Base-by-base conservation (phyloP, 2,329 filamentous ascomycete species). In the Thermothelomyces thermophilus region DNA sequence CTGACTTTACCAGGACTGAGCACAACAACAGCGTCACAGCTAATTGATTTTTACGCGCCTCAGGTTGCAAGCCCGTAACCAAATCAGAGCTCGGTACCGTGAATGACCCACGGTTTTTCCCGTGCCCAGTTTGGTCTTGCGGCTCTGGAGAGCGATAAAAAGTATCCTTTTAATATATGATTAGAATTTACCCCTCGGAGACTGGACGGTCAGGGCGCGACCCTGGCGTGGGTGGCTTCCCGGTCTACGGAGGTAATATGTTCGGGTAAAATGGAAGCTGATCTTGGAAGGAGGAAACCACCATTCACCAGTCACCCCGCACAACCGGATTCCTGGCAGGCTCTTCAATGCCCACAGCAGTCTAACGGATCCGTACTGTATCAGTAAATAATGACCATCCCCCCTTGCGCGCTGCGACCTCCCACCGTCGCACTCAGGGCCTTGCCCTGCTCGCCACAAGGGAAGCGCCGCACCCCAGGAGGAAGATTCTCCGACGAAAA, bases 161-260 rank as follows among this genome's bases (percentile, higher is more conserved):
- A 41, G 22, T 31, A n/a, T 41, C 43, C 28, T 11, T 52, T 56
- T 57, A 58, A 60, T 60, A 55, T 60, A 56, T 31, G 33, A 19
- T 22, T 9, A 44, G 51, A 42, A 60, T 59, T 60, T 59, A 60
- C 30, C 56, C 57, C 48, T 49, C 56, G 54, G 54, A 52, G 52
- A 33, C 11, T 54, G 53, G 44, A 44, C 52, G 50, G 34, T 47
- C 41, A 45, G 28, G 47, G 47, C 24, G 9, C 9, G 24, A 26
- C 24, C 24, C 24, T 9, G 24, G 37, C 48, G 44, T 48, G 30
- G 41, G 47, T 46, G 41, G 39, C 20, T 36, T 26, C 50, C 36
- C 35, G 24, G 36, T 28, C 37, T 26, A 26, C 30, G 33, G 1
- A 11, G 16, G 8, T 55, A 61, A 61, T 61, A 59, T 61, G 48